These are phyloP conservation scores for Agaricus sinodeliciosus DNA, from an alignment of 768 basidiomycete genomes.

Conservation along the genomic window DNA sequence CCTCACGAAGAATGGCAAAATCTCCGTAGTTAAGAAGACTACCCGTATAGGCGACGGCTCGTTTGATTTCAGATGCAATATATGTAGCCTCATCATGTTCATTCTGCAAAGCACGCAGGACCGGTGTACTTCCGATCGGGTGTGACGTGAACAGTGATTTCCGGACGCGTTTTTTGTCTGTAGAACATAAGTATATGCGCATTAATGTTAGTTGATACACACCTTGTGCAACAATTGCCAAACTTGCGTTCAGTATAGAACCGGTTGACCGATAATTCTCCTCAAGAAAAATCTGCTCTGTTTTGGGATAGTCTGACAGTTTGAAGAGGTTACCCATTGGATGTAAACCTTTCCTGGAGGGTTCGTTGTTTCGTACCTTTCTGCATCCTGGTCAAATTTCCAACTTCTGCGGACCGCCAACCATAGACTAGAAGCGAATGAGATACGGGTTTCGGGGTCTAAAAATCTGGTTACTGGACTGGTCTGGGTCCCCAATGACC, in stretches of 20 bases:
- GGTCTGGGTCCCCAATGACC: constrained; percentile 88
- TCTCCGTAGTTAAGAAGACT: constrained; percentile 67
- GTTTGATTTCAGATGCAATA: constrained; percentile 73
- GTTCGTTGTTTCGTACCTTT: constrained; percentile 34
- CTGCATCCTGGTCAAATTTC: constrained; percentile 69
- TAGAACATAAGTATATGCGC: not conserved
- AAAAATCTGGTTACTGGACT: constrained; percentile 49
- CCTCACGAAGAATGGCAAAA: constrained; percentile 77
- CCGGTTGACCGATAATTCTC: constrained; percentile 85
- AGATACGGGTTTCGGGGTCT: not conserved
- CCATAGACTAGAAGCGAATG: constrained; percentile 55
- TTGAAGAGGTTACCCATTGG: not conserved
- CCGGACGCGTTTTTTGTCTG: constrained; percentile 69
- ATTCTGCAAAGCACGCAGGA: constrained; percentile 43
- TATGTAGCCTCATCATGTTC: constrained; percentile 64
- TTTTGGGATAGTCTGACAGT: constrained; percentile 53
- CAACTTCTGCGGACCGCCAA: constrained; percentile 78
- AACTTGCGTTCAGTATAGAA: constrained; percentile 62
- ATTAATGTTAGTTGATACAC: not conserved
- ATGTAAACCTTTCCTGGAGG: no score
- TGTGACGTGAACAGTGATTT: constrained; percentile 72
- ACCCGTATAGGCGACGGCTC: constrained; percentile 67
- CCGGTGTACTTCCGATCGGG: constrained; percentile 52
- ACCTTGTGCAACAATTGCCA: constrained; percentile 85
- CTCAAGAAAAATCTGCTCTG: constrained; percentile 68